Evolutionary conservation across 257 asterid species (phyloP), one percentile per base, ranked within the genome.

Genomic region (Verbena officinalis): DNA sequence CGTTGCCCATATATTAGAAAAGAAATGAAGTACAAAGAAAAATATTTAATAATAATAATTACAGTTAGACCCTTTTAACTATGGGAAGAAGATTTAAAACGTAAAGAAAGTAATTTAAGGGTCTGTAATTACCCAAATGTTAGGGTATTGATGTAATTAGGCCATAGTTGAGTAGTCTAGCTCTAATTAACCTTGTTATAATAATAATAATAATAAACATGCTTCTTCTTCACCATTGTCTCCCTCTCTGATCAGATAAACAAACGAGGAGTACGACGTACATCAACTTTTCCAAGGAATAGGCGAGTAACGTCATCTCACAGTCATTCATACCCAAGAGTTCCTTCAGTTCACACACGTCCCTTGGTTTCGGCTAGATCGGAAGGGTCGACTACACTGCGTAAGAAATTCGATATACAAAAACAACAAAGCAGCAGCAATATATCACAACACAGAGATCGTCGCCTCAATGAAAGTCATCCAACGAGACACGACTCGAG

Each of bases 321-420:
- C 68, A 88, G 95, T 68, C 78, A 23, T 24, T 90, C 97, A 5
- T 84, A 71, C 72, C 95, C 95, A 5, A 71, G 49, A 23, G 77
- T 83, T 46, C 82, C 80, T 71, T 69, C 87, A 27, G 77, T 49
- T 48, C 38, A 31, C 14, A 57, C 64, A 9, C 81, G 72, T 27
- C 73, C 77, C 24, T 76, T 88, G 75, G 60, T 69, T 44, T 79
- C 95, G 19, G 78, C 64, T 22, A 84, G 73, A 81, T 94, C 99
- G 1, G 97, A 94, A 75, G 95, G 97, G 52, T 77, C 95, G 36
- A 48, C 77, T 70, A 83, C 86, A 11, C 30, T 86, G 72, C 67
- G 68, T 11, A 75, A 63, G 76, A 81, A 70, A 60, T 72, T 69
- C 27, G 64, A 65, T 48, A 71, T 64, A 70, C 73, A 64, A 57